These are phyloP conservation scores for Aspergillus ruber DNA, from an alignment of 2,329 filamentous ascomycete species.

Conservation along the genomic window DNA sequence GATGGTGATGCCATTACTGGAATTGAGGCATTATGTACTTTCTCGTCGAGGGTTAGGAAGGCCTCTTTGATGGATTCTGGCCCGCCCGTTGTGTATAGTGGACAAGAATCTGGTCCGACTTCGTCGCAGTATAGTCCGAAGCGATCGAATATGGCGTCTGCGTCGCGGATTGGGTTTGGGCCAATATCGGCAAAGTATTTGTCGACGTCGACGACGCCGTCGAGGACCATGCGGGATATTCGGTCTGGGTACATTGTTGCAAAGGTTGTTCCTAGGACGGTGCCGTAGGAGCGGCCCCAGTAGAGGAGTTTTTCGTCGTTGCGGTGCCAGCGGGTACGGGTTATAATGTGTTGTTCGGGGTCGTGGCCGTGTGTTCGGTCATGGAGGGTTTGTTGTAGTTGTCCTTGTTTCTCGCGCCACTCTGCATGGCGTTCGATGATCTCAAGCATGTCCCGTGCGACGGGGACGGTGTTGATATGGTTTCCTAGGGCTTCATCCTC, in stretches of 20 bases:
- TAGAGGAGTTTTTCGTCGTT: conserved; percentile 30
- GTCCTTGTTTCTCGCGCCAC: conserved; percentile 31
- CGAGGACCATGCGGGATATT: conserved; percentile 25
- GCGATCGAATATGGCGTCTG: conserved; percentile 29
- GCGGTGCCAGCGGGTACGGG: conserved; percentile 23
- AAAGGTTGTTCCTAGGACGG: conserved; percentile 42
- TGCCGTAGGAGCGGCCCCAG: conserved; percentile 43
- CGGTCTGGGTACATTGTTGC: conserved; percentile 41
- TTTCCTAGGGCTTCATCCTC: conserved; percentile 21
- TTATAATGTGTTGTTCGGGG: conserved; percentile 11
- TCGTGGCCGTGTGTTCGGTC: conserved; percentile 16
- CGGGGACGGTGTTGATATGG: conserved; percentile 29
- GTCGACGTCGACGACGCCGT: conserved; percentile 33
- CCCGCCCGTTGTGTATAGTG: conserved; percentile 23
- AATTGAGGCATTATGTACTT: conserved; percentile 20
- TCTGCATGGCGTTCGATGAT: conserved; percentile 34
- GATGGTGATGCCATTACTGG: conserved; percentile 22
- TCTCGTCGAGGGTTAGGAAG: conserved; percentile 18
- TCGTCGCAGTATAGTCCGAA: conserved; percentile 28
- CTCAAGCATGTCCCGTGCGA: conserved; percentile 31
- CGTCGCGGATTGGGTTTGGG: conserved; percentile 22
- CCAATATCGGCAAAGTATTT: conserved; percentile 26
- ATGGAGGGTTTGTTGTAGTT: conserved; percentile 11
- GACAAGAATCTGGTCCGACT: conserved; percentile 22
- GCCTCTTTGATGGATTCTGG: conserved; percentile 20